These are phyloP conservation scores for Colletotrichum musae DNA, from an alignment of 2,329 filamentous ascomycete species.

Conservation along the genomic window DNA sequence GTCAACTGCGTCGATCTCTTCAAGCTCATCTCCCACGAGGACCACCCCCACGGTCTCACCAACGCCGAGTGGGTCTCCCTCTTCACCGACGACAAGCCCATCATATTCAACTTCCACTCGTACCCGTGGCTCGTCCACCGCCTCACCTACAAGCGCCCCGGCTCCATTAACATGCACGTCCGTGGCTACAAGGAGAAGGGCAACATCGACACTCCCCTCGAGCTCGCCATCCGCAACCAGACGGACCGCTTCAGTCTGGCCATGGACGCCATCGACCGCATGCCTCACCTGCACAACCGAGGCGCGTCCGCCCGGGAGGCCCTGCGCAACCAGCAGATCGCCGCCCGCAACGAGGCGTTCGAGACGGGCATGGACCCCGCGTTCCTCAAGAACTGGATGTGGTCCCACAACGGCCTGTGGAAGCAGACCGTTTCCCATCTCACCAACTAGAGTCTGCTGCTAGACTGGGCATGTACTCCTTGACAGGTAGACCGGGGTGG, in stretches of 20 bases:
- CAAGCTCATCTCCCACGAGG: slow-evolving; percentile 78
- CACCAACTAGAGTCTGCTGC: slow-evolving; percentile 18
- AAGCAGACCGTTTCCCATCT: slow-evolving; percentile 46
- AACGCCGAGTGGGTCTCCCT: slow-evolving; percentile 76
- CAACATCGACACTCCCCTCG: slow-evolving; percentile 86
- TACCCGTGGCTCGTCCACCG: slow-evolving; percentile 87
- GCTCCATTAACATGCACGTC: slow-evolving; percentile 79
- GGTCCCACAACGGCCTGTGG: slow-evolving; percentile 65
- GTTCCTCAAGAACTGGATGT: slow-evolving; percentile 76
- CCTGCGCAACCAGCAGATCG: slow-evolving; percentile 75
- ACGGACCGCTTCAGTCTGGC: slow-evolving; percentile 84
- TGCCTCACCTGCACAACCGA: slow-evolving; percentile 74
- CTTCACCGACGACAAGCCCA: slow-evolving; percentile 80
- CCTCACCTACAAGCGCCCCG: slow-evolving; percentile 81
- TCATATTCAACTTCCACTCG: slow-evolving; percentile 89
- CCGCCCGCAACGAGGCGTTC: slow-evolving; percentile 74
- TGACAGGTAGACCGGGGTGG: too few species aligned
- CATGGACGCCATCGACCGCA: slow-evolving; percentile 81
- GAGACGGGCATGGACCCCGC: slow-evolving; percentile 80
- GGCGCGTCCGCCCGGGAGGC: slow-evolving; percentile 74
- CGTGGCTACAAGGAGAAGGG: slow-evolving; percentile 87
- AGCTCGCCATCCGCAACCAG: slow-evolving; percentile 83
- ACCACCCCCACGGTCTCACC: slow-evolving; percentile 81
- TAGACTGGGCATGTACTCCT: slow-evolving; percentile 3
- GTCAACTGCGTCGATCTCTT: slow-evolving; percentile 87